Evolutionary conservation across 2,329 filamentous ascomycete genomes (phyloP).

Genomic region (Colletotrichum trifolii): DNA sequence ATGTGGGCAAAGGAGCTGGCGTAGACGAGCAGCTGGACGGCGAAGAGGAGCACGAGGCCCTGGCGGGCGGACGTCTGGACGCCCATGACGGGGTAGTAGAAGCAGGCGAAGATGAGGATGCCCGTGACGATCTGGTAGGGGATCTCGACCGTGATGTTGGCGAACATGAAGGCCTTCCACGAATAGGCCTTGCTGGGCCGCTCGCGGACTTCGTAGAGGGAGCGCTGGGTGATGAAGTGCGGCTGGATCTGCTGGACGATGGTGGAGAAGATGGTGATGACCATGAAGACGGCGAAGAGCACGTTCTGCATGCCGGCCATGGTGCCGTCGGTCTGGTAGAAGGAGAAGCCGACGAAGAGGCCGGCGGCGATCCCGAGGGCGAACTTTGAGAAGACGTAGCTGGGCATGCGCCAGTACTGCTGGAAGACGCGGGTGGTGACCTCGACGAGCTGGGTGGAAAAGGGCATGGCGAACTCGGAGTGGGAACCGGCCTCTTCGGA

Average conservation of each 20-base stretch:
- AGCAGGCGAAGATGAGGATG: slow-evolving; percentile 71
- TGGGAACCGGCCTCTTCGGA: slow-evolving; percentile 44
- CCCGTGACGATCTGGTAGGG: slow-evolving; percentile 76
- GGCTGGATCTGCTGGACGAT: slow-evolving; percentile 81
- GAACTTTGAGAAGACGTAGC: slow-evolving; percentile 81
- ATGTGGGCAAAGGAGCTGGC: slow-evolving; percentile 79
- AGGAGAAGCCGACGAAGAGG: slow-evolving; percentile 82
- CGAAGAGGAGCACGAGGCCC: slow-evolving; percentile 73
- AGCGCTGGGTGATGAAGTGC: slow-evolving; percentile 78
- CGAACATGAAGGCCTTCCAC: slow-evolving; percentile 78
- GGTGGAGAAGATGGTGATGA: slow-evolving; percentile 78
- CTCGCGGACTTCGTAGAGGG: slow-evolving; percentile 82
- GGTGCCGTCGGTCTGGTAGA: slow-evolving; percentile 66
- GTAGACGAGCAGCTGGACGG: slow-evolving; percentile 76
- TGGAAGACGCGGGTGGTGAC: slow-evolving; percentile 79
- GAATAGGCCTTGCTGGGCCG: slow-evolving; percentile 80
- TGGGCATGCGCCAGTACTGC: slow-evolving; percentile 85
- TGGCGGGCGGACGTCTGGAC: slow-evolving; percentile 65
- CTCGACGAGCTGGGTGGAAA: slow-evolving; percentile 71
- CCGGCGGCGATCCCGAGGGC: slow-evolving; percentile 68
- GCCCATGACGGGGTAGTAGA: slow-evolving; percentile 74
- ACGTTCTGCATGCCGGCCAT: slow-evolving; percentile 79
- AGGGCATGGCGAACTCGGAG: slow-evolving; percentile 83
- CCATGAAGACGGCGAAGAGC: slow-evolving; percentile 80
- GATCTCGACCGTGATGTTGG: slow-evolving; percentile 78